phyloP scores from a whole-genome alignment of 1,284 basidiomycete genomes.

The Butyriboletus appendiculatus region DNA sequence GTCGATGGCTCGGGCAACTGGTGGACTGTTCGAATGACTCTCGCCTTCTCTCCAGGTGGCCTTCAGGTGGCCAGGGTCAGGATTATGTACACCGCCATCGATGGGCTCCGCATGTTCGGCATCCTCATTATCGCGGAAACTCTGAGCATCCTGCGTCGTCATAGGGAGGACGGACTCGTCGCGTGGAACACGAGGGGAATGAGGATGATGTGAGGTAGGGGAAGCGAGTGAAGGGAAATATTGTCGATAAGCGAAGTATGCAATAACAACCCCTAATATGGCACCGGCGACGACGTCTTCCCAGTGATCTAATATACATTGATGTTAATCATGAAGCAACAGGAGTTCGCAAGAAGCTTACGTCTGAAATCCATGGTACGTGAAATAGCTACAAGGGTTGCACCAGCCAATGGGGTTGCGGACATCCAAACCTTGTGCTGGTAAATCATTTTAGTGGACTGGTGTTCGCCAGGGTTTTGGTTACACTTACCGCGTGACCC shows the following conservation, averaged over 20 bases:
- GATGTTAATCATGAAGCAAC: background rate
- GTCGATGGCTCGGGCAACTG: constrained; percentile 11
- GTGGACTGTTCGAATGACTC: constrained; percentile 10
- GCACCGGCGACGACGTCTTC: constrained; percentile 86
- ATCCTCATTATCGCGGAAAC: constrained; percentile 13
- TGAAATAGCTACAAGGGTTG: constrained; percentile 87
- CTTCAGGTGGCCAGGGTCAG: constrained; percentile 36
- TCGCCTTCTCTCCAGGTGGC: constrained; percentile 39
- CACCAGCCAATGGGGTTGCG: constrained; percentile 75
- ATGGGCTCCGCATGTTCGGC: constrained; percentile 30
- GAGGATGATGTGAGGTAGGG: constrained; percentile 67
- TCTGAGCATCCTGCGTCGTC: constrained; percentile 7
- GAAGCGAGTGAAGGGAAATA: constrained; percentile 71
- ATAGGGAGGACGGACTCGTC: constrained; percentile 46
- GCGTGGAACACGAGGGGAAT: constrained; percentile 67
- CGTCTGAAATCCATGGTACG: constrained; percentile 89
- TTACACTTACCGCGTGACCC: constrained; percentile 67
- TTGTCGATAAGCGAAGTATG: constrained; percentile 82
- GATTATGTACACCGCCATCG: constrained; percentile 20
- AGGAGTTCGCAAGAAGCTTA: constrained; percentile 38
- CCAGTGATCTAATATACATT: constrained; percentile 69
- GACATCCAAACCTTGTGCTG: constrained; percentile 84
- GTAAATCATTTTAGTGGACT: constrained; percentile 1
- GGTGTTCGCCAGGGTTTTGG: background rate
- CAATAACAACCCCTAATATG: constrained; percentile 68